Evolutionary conservation across 177 flowering plant species (phyloP), one percentile per base, ranked within the genome.

Genomic region (Vitis hybrid): DNA sequence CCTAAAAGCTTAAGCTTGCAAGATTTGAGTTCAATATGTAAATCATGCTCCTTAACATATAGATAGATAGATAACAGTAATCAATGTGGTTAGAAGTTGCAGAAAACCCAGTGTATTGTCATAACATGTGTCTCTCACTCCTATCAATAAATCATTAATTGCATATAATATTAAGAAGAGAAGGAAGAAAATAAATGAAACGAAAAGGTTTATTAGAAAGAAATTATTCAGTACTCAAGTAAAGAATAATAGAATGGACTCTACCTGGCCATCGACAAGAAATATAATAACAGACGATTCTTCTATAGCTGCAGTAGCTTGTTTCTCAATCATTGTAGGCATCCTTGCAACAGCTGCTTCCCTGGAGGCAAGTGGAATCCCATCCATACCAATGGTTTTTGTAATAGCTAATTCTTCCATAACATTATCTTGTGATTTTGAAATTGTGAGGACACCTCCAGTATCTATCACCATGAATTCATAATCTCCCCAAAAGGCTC

Each of bases 381-480:
- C 96, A 78, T 95, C 98, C 98, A 91, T 93, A 40, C 99, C 98
- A 76, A 95, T 81, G 62, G 98, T 90, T 15, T 92, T 91, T 40
- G 94, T 71, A 62, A 95, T 81, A 73, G 91, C 89, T 74, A 93
- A 79, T 58, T 93, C 97, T 78, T 91, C 96, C 87, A 88, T 80
- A 56, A 90, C 84, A 74, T 74, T 75, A 75, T 73, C 77, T 55
- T 87, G 94, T 66, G 96, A 88, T 73, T 90, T 89, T 60, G 99
- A 81, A 64, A 93, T 73, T 27, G 81, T 86, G 58, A 95, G 82
- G 66, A 95, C 99, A 67, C 98, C 99, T 64, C 99, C 99, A 52
- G 99, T 95, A 71, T 95, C 99, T 30, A 95, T 82, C 63, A 95
- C 94, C 97, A 95, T 87, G 71, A 95, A 93, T 69, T 95, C 97